Evolutionary conservation across 768 basidiomycete genomes (phyloP), one percentile per base, ranked within the genome.

Genomic region (Trichaptum fuscoviolaceum): DNA sequence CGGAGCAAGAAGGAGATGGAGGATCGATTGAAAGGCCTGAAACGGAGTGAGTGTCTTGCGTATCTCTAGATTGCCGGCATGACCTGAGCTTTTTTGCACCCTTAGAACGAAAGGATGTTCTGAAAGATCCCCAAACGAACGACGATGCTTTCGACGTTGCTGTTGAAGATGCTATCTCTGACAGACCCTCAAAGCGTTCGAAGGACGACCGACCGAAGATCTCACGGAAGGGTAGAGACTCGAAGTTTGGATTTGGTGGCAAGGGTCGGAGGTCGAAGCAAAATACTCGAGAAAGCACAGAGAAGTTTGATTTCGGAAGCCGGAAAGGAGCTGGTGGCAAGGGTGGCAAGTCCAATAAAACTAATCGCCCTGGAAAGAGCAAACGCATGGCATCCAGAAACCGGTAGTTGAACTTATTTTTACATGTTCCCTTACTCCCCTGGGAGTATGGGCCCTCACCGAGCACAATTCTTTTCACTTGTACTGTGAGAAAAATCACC

Each of bases 1-100:
- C 84, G 81, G 73, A 85, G 87, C 66, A 96, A 95, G 83, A 97
- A 96, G 80, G 92, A 94, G 35, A 90, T 96, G 84, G 90, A 91
- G 66, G 94, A 96, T 71, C 81, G 88, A 57, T 80, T 95, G 25
- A 90, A 95, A 73, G 87, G 87, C 7, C 85, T 98, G 69, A 97
- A 98, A 80, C 84, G 95, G 78, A 97, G 95, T 96, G 76, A 66
- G 87, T 82, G 57, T 30, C 63, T 63, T 58, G 34, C 67, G 57
- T 23, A 23, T n/a, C 35, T 20, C 26, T 57, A 24, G 26, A 10
- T 30, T 18, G 5, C 52, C 23, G 18, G 17, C 57, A 42, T n/a
- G 17, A 57, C 23, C 23, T 65, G 35, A 26, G 65, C 25, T 20
- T 36, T 59, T 7, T 35, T 62, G 26, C 58, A 17, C 59, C n/a